Conservation (phyloP, 2,329 filamentous ascomycete species). For the Pleoardoris graminearum region DNA sequence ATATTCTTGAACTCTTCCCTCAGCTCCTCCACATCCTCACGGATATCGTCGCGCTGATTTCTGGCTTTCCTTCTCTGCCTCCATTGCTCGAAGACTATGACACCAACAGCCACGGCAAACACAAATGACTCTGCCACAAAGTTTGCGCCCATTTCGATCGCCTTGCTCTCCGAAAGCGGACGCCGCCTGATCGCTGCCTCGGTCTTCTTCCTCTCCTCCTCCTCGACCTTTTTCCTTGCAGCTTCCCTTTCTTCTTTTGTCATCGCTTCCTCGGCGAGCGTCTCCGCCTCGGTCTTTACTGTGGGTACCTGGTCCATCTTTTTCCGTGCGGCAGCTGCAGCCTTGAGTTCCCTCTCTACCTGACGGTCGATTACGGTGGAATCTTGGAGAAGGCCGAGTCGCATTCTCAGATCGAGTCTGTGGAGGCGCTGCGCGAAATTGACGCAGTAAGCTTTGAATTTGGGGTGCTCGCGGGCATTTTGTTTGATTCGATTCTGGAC, state of each 20-base stretch:
- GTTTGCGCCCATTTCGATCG: constrained; percentile 70
- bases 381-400: constrained; percentile 67
- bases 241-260: constrained; percentile 53
- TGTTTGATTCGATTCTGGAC: constrained; percentile 67
- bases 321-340: constrained; percentile 58
- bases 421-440: constrained; percentile 66
- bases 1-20: constrained; percentile 52
- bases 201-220: constrained; percentile 47
- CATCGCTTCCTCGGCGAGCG: constrained; percentile 59
- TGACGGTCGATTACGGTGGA: constrained; percentile 58
- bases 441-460: constrained; percentile 65
- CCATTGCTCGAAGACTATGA: constrained; percentile 67
- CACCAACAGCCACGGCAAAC: constrained; percentile 63
- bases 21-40: constrained; percentile 61
- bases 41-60: constrained; percentile 62
- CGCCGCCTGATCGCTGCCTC: constrained; percentile 52
- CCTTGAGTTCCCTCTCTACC: constrained; percentile 57
- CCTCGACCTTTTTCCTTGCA: constrained; percentile 49
- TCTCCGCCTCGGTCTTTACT: constrained; percentile 64
- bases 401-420: constrained; percentile 68
- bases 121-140: constrained; percentile 71
- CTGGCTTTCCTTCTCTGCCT: constrained; percentile 64
- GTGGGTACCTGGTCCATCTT: constrained; percentile 56
- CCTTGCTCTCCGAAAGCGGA: constrained; percentile 67
- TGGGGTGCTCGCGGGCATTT: constrained; percentile 69